Evolutionary conservation across 768 basidiomycete genomes (phyloP).

Genomic region (Kwoniella dendrophila): DNA sequence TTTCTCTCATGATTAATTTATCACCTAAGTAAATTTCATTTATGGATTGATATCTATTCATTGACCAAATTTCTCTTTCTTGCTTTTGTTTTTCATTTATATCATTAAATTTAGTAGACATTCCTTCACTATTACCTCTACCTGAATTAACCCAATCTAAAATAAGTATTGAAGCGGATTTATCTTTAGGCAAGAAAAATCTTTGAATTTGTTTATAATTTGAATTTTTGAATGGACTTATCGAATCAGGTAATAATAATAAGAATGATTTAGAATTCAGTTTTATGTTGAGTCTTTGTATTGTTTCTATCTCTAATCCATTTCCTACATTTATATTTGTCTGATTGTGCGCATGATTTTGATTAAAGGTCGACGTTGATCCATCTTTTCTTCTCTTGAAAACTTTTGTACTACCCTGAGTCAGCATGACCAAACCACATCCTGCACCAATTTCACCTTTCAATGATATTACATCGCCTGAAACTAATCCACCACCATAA

Average conservation of each 20-base stretch:
- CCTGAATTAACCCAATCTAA: conserved; percentile 94
- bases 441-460: conserved; percentile 64
- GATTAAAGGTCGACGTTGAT: conserved; percentile 54
- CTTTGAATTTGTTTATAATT: conserved; percentile 81
- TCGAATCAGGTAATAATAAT: conserved; percentile 85
- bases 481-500: conserved; percentile 90
- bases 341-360: conserved; percentile 14
- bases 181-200: conserved; percentile 66
- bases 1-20: conserved; percentile 72
- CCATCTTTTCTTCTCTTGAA: conserved; percentile 78
- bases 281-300: conserved; percentile 66
- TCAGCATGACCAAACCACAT: conserved; percentile 71
- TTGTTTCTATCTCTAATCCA: conserved; percentile 57
- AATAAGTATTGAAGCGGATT: conserved; percentile 65
- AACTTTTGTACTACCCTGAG: conserved; percentile 90
- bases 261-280: conserved; percentile 65
- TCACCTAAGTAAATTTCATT: conserved; percentile 78
- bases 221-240: conserved; percentile 85
- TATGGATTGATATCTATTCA: conserved; percentile 77
- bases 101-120: background rate
- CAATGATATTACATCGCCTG: conserved; percentile 74
- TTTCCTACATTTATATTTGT: background rate
- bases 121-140: conserved; percentile 56
- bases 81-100: background rate
- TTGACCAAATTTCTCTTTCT: conserved; percentile 78